Evolutionary conservation across 805 yeast genomes (phyloP), one percentile per base, ranked within the genome.

Genomic region (Teunomyces kruisii): DNA sequence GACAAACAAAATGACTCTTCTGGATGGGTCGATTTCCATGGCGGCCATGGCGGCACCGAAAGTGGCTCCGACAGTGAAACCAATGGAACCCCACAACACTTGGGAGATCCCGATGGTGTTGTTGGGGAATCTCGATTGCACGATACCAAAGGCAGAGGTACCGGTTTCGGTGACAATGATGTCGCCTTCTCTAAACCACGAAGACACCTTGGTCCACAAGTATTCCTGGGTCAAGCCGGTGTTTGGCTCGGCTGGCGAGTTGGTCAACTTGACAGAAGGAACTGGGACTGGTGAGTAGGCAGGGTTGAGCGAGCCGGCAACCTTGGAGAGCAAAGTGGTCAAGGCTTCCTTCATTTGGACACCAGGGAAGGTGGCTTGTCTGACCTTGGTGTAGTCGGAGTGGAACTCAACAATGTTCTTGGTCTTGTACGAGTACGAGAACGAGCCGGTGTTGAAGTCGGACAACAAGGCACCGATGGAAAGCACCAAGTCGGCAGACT

Each of bases 51-150:
- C 67, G 7, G 71, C 71, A 31, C 71, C 71, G 31, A 58, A 55
- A 7, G 65, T 52, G 22, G 70, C 59, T 15, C 71, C 71, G 9
- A 65, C 69, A 1, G 70, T 54, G 48, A 56, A 65, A 15, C 71
- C 71, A 47, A 65, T 65, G 14, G 68, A 62, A 9, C 71, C 71
- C 64, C 66, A 65, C 45, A 65, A 58, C 6, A 65, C 65, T 45
- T 65, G 71, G 14, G 65, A 60, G 37, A 65, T 65, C 27, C 70
- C 70, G 17, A 62, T 50, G 15, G 61, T 49, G 40, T 62, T 53
- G 42, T 57, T 55, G 13, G 71, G 71, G 48, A 51, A 64, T 29
- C 53, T 44, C 13, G 66, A 54, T 52, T 65, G 70, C 32, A 65
- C 49, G 15, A 65, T 64, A 41, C 71, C 71, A 44, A 65, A 65